These are phyloP conservation scores for Wickerhamiella musiphila DNA, from an alignment of 805 yeast species.

Conservation along the genomic window DNA sequence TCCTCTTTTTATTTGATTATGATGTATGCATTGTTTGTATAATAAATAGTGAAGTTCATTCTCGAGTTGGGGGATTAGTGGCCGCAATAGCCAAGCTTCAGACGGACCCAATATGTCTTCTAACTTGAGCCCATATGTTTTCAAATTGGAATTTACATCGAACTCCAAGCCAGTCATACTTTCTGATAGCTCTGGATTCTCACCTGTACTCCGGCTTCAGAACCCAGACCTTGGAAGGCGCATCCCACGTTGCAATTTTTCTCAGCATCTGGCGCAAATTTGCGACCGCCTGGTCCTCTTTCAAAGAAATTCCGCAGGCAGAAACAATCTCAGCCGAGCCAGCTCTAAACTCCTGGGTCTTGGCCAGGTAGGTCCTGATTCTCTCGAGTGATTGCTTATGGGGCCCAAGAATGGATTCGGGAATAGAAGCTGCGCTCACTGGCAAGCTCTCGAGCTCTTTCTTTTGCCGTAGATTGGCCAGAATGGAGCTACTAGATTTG, in stretches of 20 bases:
- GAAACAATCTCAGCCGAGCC: constrained; percentile 32
- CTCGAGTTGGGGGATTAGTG: too few relatives aligned
- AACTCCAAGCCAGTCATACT: too few relatives aligned
- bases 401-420: constrained; percentile 5
- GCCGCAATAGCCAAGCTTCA: too few relatives aligned
- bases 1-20: too few relatives aligned
- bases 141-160: too few relatives aligned
- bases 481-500: constrained; percentile 18
- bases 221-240: neutral
- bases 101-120: too few relatives aligned
- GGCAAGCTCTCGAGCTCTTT: constrained; percentile 22
- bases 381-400: constrained; percentile 19
- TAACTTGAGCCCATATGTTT: too few relatives aligned
- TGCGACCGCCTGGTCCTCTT: constrained; percentile 37
- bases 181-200: too few relatives aligned
- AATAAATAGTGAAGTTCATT: too few relatives aligned
- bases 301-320: constrained; percentile 24
- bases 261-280: constrained; percentile 51
- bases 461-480: constrained; percentile 31
- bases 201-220: neutral
- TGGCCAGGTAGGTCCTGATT: constrained; percentile 26
- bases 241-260: constrained; percentile 45
- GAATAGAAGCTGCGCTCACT: constrained; percentile 1
- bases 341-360: constrained; percentile 26
- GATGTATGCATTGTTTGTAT: too few relatives aligned